phyloP scores from a whole-genome alignment of 768 basidiomycete species.

The Fistulinella prunicolor region DNA sequence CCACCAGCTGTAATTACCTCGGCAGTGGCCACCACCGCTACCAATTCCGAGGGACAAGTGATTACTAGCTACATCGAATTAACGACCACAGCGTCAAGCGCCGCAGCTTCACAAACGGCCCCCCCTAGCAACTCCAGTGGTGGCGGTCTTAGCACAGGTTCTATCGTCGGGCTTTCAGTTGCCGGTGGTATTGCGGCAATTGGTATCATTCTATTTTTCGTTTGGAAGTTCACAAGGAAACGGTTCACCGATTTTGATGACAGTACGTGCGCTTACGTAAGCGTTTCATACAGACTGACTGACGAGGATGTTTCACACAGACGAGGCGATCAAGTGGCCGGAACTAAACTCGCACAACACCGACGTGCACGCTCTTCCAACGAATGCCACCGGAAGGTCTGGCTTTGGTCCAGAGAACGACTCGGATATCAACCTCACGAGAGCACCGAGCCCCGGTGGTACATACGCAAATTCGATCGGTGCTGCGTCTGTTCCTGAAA shows the following conservation, averaged over 20 bases:
- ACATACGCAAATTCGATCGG: conserved; percentile 47
- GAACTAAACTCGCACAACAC: conserved; percentile 68
- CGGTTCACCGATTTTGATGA: conserved; percentile 74
- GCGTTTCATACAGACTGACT: conserved; percentile 7
- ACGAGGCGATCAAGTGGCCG: conserved; percentile 89
- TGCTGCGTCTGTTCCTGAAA: conserved; percentile 44
- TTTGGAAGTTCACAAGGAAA: conserved; percentile 87
- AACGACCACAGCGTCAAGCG: conserved; percentile 19
- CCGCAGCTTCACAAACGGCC: conserved; percentile 24
- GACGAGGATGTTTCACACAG: conserved; percentile 38
- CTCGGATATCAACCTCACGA: conserved; percentile 55
- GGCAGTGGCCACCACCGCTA: conserved; percentile 22
- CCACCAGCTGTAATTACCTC: conserved; percentile 1
- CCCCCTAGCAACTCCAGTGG: conserved; percentile 16
- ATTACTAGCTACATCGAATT: conserved; percentile 23
- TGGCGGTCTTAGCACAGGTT: conserved; percentile 57
- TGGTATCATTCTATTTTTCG: conserved; percentile 68
- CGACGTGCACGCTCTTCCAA: conserved; percentile 64
- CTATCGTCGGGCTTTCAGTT: conserved; percentile 78
- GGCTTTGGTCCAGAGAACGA: conserved; percentile 63
- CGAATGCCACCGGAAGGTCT: conserved; percentile 63
- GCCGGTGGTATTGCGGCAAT: conserved; percentile 76
- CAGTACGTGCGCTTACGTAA: conserved; percentile 48
- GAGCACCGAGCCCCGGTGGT: conserved; percentile 44
- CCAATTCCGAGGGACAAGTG: conserved; percentile 29